phyloP scores from a whole-genome alignment of 805 yeast genomes.

The Candida piceae region DNA sequence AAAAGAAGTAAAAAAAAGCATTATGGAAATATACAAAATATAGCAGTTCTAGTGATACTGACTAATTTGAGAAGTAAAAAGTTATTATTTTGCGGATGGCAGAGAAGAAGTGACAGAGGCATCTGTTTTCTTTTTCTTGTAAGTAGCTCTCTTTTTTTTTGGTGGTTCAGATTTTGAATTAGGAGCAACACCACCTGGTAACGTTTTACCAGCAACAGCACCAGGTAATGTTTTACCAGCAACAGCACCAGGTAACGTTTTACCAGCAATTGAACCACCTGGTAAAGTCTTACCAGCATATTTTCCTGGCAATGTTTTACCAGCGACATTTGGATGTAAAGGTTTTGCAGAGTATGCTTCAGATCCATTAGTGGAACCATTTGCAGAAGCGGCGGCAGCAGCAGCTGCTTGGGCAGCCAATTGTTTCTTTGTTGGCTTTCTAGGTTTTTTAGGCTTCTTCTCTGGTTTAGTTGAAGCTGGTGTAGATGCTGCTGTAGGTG shows the following conservation, averaged over 20 bases:
- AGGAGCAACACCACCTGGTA: slow-evolving; percentile 6
- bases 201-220: slow-evolving; percentile 15
- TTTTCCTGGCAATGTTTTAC: no score
- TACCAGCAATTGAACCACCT: neutral
- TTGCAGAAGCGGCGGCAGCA: slow-evolving; percentile 19
- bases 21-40: no score
- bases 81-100: neutral
- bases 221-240: slow-evolving; percentile 30
- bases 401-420: slow-evolving; percentile 22
- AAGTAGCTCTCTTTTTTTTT: slow-evolving; percentile 25
- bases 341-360: no score
- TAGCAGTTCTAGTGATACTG: no score
- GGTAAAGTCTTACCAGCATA: no score
- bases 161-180: slow-evolving; percentile 17
- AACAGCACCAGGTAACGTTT: slow-evolving; percentile 10
- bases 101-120: neutral
- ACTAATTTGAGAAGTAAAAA: no score
- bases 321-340: no score
- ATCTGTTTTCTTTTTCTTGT: slow-evolving; percentile 20
- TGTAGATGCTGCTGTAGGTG: neutral
- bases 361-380: neutral
- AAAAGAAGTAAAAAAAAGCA: neutral
- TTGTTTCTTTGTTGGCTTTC: slow-evolving; percentile 31
- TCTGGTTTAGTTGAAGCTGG: slow-evolving; percentile 3
- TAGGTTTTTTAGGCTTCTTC: slow-evolving; percentile 23